Evolutionary conservation across 805 yeast species (phyloP).

Genomic region (Metschnikowia lunata): DNA sequence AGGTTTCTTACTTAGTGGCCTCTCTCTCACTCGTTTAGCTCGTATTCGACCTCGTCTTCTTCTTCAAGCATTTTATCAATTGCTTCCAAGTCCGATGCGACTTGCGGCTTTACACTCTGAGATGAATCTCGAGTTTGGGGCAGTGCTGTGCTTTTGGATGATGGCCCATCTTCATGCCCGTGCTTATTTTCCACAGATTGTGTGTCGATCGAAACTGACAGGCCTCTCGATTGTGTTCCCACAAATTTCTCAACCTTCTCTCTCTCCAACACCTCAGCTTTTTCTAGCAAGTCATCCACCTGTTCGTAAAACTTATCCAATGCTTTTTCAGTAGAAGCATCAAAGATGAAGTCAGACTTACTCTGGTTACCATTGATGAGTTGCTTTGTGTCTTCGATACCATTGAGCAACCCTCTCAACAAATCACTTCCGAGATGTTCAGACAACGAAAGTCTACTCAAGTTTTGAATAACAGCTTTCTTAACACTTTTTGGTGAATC

Average conservation of each 20-base stretch:
- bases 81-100: conserved; percentile 19
- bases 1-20: neutral
- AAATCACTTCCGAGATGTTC: conserved; percentile 26
- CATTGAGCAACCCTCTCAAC: conserved; percentile 30
- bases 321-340: conserved; percentile 26
- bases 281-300: conserved; percentile 22
- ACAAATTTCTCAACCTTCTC: neutral
- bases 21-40: conserved; percentile 15
- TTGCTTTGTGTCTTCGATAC: conserved; percentile 30
- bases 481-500: conserved; percentile 49
- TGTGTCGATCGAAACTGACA: conserved; percentile 1
- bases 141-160: neutral
- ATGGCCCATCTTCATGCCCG: neutral
- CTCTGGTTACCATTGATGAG: conserved; percentile 21
- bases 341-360: conserved; percentile 31
- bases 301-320: conserved; percentile 27
- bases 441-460: conserved; percentile 42
- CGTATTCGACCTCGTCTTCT: conserved; percentile 37
- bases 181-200: neutral
- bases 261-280: conserved; percentile 18
- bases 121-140: neutral
- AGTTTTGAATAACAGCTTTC: conserved; percentile 48
- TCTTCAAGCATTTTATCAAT: conserved; percentile 36
- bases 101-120: neutral
- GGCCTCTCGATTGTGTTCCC: neutral